Conservation (phyloP, 2,329 filamentous ascomycete genomes). For the Penicillium sp. region DNA sequence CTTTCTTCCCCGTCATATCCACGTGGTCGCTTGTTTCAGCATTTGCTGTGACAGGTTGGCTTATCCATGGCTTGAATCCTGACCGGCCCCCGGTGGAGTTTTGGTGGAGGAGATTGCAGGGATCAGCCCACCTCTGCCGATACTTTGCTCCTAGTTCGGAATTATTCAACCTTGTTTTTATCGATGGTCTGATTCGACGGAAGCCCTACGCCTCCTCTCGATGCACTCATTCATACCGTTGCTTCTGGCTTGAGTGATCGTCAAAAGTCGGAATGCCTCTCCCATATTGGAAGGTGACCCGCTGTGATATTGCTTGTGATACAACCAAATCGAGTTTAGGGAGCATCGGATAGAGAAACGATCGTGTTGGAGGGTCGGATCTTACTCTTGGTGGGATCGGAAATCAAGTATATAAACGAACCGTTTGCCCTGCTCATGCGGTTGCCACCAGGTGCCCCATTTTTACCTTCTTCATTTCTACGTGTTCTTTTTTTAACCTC, state of each 20-base stretch:
- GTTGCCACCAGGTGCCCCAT: slow-evolving; percentile 21
- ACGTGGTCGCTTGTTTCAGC: slow-evolving; percentile 20
- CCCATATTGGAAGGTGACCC: slow-evolving; percentile 13
- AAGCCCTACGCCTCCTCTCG: neutral
- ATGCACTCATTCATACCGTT: neutral
- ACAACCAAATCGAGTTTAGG: neutral
- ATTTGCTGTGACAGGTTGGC: neutral
- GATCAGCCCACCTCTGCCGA: slow-evolving; percentile 24
- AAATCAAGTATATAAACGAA: slow-evolving; percentile 19
- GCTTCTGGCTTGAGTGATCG: slow-evolving; percentile 8
- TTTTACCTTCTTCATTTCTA: slow-evolving; percentile 10
- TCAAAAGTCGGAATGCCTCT: slow-evolving; percentile 9
- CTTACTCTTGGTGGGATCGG: neutral
- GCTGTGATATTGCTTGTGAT: slow-evolving; percentile 1
- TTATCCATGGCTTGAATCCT: slow-evolving; percentile 1
- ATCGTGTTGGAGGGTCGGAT: slow-evolving; percentile 1
- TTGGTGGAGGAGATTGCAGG: slow-evolving; percentile 23
- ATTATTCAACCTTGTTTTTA: neutral
- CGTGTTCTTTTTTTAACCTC: no score
- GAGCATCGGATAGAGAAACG: neutral
- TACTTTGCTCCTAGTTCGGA: slow-evolving; percentile 10
- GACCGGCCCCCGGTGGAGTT: slow-evolving; percentile 3
- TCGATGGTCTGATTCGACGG: slow-evolving; percentile 22
- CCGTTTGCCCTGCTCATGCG: slow-evolving; percentile 13
- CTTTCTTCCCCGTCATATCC: slow-evolving; percentile 3